Evolutionary conservation across 2,329 filamentous ascomycete species (phyloP), one percentile per base, ranked within the genome.

Genomic region (Sporothrix brasiliensis): DNA sequence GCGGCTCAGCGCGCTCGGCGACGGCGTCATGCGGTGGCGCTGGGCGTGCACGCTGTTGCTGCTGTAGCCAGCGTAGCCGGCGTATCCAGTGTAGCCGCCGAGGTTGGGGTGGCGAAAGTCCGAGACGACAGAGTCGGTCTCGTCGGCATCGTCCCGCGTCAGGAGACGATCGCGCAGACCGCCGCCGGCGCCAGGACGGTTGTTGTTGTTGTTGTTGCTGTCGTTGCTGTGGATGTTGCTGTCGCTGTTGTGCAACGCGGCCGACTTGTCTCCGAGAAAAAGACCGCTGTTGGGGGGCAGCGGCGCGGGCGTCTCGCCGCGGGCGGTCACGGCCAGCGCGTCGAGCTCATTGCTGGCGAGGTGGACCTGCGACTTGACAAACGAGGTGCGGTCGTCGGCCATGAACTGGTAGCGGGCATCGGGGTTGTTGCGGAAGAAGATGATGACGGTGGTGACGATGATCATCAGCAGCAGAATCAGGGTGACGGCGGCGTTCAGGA

Each of bases 391-490:
- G 80, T 96, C 92, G 77, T 96, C 92, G 71, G 91, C 89, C 92
- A 96, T 94, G 73, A 91, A 92, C 79, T 94, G 92, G 81, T 96
- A 96, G 70, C 92, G 89, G 27, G 88, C 91, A 77, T 96, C 92
- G 16, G 92, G 92, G 80, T 95, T 93, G 85, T 94, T 94, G 72
- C 91, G 91, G 77, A 91, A 86, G 74, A 95, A 86, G 66, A 92
- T 91, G 75, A 93, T 72, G n/a, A 77, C 74, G 4, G 82, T 83
- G 19, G 92, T 80, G 75, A 94, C 86, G 71, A 95, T 85, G 50
- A 95, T 90, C 80, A 95, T 88, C 75, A 95, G 83, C 69, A 96
- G 83, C 24, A 95, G 86, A 53, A 94, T 86, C 58, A 92, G 83
- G 3, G 92, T 87, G 77, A 95, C 93, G 65, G 87, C 88, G 44